These are phyloP conservation scores for Melianthus villosus DNA, from an alignment of 441 rosid genomes.

Conservation along the genomic window DNA sequence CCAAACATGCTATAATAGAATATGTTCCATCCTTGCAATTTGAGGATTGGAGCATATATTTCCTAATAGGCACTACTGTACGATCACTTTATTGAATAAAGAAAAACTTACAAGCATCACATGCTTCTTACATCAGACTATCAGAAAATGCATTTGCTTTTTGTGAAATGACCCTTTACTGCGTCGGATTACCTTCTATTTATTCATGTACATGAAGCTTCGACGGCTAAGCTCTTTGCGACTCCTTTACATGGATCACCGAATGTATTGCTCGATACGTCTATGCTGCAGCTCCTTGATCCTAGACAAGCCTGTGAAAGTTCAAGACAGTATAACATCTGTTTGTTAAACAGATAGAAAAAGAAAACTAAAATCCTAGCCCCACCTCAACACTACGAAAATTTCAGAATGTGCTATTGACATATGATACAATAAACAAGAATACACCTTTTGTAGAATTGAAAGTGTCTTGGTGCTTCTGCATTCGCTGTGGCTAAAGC, in stretches of 20 bases:
- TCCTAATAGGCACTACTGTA: too few species aligned
- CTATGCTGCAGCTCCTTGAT: constrained; percentile 46
- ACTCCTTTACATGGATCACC: constrained; percentile 75
- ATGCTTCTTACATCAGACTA: not conserved
- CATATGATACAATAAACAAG: not conserved
- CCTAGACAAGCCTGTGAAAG: constrained; percentile 70
- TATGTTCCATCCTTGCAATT: too few species aligned
- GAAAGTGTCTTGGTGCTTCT: constrained; percentile 43
- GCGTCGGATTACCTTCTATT: not conserved
- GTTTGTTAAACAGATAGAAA: constrained; percentile 4
- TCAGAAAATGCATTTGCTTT: not conserved
- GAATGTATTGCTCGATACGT: constrained; percentile 37
- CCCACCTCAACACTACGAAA: not conserved
- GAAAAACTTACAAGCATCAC: too few species aligned
- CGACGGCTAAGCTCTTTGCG: constrained; percentile 66
- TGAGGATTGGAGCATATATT: too few species aligned
- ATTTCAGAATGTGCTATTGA: not conserved
- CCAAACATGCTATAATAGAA: too few species aligned
- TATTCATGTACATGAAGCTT: constrained; percentile 55
- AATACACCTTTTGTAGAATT: constrained; percentile 43
- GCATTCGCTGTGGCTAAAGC: constrained; percentile 55
- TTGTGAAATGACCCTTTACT: not conserved
- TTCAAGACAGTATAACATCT: too few species aligned
- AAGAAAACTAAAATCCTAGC: not conserved
- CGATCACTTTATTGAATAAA: too few species aligned